Conservation (phyloP, 2,329 filamentous ascomycete species). For the Blastomyces silverae region DNA sequence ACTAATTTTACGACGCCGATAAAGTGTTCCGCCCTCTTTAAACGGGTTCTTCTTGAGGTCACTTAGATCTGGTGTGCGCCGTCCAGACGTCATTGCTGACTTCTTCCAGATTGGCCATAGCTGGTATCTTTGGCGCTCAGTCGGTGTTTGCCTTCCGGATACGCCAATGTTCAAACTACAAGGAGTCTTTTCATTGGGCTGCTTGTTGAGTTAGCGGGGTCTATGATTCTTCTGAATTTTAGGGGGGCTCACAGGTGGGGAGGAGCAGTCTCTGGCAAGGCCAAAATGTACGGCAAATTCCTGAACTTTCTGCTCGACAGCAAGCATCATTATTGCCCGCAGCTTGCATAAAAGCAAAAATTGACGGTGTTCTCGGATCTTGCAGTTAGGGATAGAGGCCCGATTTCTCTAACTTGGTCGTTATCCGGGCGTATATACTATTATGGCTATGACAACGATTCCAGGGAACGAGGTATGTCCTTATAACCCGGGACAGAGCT, state of each 20-base stretch:
- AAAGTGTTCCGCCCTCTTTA: conserved; percentile 17
- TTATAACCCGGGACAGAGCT: not conserved
- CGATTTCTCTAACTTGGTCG: conserved; percentile 1
- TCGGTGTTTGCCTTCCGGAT: conserved; percentile 17
- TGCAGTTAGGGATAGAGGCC: not conserved
- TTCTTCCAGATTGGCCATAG: conserved; percentile 25
- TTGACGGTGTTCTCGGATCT: not conserved
- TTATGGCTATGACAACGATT: not conserved
- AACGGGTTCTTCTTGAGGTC: conserved; percentile 17
- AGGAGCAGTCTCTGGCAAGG: conserved; percentile 23
- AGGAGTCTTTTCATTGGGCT: conserved; percentile 3
- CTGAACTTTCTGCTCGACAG: conserved; percentile 14
- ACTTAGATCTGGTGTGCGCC: conserved; percentile 20
- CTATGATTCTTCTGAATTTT: not conserved
- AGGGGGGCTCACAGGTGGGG: conserved; percentile 21
- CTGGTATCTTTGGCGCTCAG: conserved; percentile 23
- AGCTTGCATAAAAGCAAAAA: conserved; percentile 14
- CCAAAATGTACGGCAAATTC: conserved; percentile 22
- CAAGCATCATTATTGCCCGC: conserved; percentile 10
- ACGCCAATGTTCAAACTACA: conserved; percentile 9
- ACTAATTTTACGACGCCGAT: conserved; percentile 22
- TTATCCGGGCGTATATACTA: conserved; percentile 1
- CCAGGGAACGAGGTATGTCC: not conserved
- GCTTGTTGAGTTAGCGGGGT: not conserved
- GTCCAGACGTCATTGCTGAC: conserved; percentile 15